A percentile compares a stretch with the other conserved stretches of the same genome.
Conservation (phyloP, 768 basidiomycete genomes). For the Trametes meyenii region DNA sequence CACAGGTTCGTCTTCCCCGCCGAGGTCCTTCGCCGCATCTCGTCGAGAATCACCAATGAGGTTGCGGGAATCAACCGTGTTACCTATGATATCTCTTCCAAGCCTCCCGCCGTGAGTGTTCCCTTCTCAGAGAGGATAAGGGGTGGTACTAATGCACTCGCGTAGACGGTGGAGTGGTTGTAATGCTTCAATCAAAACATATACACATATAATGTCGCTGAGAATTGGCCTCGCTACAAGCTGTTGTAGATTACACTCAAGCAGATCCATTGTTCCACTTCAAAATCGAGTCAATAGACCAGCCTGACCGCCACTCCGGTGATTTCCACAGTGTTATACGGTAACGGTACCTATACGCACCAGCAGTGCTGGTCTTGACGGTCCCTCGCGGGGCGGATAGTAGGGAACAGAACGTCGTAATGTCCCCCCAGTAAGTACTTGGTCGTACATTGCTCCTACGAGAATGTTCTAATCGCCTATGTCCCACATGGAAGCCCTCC, state of each 20-base stretch:
- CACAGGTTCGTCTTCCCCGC: conserved; percentile 93
- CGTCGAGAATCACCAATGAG: conserved; percentile 97
- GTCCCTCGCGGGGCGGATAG: too few relatives aligned
- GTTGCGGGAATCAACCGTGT: conserved; percentile 96
- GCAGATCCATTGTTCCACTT: not conserved
- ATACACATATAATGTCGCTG: not conserved
- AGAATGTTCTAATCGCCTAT: too few relatives aligned
- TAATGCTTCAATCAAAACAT: conserved; percentile 17
- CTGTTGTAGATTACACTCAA: not conserved
- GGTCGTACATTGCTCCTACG: too few relatives aligned
- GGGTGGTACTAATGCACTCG: not conserved
- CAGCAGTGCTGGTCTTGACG: too few relatives aligned
- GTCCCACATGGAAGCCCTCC: too few relatives aligned
- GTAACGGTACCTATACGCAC: too few relatives aligned
- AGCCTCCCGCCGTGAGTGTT: conserved; percentile 83
- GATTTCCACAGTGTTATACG: too few relatives aligned
- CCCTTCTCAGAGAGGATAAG: not conserved
- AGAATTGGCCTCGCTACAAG: not conserved
- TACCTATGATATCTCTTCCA: conserved; percentile 95
- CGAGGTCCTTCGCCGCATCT: conserved; percentile 86
- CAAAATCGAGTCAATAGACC: not conserved
- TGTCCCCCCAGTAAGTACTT: too few relatives aligned
- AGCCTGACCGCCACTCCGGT: too few relatives aligned
- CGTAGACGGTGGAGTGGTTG: conserved; percentile 50
- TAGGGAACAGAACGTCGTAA: too few relatives aligned